A percentile compares a stretch with the other conserved stretches of the same genome.
Evolutionary conservation across 2,329 filamentous ascomycete genomes (phyloP).

Genomic region (Pyricularia grisea): DNA sequence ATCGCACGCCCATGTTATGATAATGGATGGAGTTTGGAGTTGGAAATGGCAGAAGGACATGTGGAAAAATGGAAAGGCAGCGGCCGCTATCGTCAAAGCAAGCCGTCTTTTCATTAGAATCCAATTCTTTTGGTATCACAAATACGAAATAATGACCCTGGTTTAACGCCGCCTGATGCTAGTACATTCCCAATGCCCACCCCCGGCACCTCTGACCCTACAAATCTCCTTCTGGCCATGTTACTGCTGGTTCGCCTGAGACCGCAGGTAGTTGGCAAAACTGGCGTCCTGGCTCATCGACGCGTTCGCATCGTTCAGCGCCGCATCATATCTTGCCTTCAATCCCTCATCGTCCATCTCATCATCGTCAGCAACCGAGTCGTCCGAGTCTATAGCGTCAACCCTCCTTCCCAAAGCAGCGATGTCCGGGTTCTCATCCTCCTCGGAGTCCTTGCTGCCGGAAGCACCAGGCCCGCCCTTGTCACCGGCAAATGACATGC

Average conservation of each 20-base stretch:
- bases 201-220: neutral
- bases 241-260: slow-evolving; percentile 19
- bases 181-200: neutral
- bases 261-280: slow-evolving; percentile 50
- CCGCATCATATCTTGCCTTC: slow-evolving; percentile 67
- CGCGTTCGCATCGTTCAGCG: slow-evolving; percentile 51
- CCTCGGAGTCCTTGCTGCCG: slow-evolving; percentile 32
- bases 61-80: neutral
- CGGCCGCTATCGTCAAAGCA: neutral
- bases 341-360: slow-evolving; percentile 55
- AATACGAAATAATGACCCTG: neutral
- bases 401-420: slow-evolving; percentile 1
- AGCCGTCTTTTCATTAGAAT: neutral
- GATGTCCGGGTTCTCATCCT: slow-evolving; percentile 11
- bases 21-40: slow-evolving; percentile 3
- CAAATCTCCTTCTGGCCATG: too few relatives aligned
- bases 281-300: slow-evolving; percentile 45
- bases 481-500: slow-evolving; percentile 53
- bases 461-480: slow-evolving; percentile 16
- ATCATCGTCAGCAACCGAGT: slow-evolving; percentile 31
- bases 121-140: slow-evolving; percentile 5
- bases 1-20: slow-evolving; percentile 13
- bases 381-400: slow-evolving; percentile 30
- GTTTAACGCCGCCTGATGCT: slow-evolving; percentile 4
- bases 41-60: neutral